Percentiles rank a stretch among this genome's conserved stretches.
Evolutionary conservation across 1,139 yeast species (phyloP).

Genomic region (Suhomyces chickasaworum): DNA sequence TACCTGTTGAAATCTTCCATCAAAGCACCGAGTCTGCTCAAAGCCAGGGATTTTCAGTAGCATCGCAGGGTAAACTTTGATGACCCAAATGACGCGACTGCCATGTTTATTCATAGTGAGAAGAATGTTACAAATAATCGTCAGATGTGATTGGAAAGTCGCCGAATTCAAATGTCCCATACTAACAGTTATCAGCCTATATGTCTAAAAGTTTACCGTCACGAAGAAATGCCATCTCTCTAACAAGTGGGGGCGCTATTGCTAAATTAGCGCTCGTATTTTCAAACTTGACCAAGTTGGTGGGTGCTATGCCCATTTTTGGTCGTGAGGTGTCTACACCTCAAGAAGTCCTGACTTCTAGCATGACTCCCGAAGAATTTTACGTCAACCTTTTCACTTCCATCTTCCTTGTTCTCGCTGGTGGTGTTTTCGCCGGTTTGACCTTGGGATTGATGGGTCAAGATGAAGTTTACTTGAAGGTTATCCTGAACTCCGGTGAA

Average conservation of each 20-base stretch:
- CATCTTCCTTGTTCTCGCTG: slow-evolving; percentile 71
- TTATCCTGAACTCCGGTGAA: slow-evolving; percentile 62
- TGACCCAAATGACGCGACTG: not conserved
- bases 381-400: slow-evolving; percentile 62
- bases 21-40: no score
- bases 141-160: not conserved
- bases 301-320: slow-evolving; percentile 20
- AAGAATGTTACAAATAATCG: no score
- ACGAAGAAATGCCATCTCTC: slow-evolving; percentile 29
- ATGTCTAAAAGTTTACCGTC: slow-evolving; percentile 25
- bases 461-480: slow-evolving; percentile 86
- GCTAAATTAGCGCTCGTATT: slow-evolving; percentile 24
- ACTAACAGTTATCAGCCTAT: slow-evolving; percentile 15
- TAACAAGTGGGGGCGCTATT: slow-evolving; percentile 23
- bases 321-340: slow-evolving; percentile 6
- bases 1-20: no score
- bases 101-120: not conserved
- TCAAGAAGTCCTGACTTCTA: slow-evolving; percentile 6
- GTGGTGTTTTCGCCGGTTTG: slow-evolving; percentile 95
- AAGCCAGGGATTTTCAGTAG: no score
- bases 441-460: slow-evolving; percentile 97
- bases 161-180: not conserved
- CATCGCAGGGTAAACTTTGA: no score
- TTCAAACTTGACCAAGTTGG: slow-evolving; percentile 30
- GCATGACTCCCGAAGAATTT: slow-evolving; percentile 45